phyloP scores from a whole-genome alignment of 352 stramenopile genomes.

The Globisporangium okanoganense region DNA sequence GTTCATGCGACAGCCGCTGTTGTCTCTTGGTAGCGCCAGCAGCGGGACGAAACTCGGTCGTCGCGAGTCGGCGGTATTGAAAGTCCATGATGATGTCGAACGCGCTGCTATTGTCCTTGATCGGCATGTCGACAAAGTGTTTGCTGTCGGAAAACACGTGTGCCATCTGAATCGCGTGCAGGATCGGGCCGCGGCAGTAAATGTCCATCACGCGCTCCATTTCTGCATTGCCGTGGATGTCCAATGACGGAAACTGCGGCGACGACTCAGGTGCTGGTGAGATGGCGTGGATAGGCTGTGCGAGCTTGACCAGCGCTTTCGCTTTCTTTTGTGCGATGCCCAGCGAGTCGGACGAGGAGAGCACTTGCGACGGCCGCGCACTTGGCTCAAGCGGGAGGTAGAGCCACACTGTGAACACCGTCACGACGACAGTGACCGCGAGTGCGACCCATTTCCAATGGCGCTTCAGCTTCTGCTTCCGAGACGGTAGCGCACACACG shows the following conservation, averaged over 20 bases:
- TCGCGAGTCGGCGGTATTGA: slow-evolving; percentile 39
- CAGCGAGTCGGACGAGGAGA: background rate
- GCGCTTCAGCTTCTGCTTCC: slow-evolving; percentile 5
- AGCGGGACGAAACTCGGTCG: slow-evolving; percentile 41
- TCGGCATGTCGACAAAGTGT: slow-evolving; percentile 92
- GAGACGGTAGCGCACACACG: background rate
- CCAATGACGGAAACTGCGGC: slow-evolving; percentile 12
- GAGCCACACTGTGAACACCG: background rate
- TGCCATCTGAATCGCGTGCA: slow-evolving; percentile 70
- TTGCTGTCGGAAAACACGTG: slow-evolving; percentile 88
- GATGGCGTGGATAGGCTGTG: background rate
- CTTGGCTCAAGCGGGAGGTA: background rate
- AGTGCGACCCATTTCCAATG: slow-evolving; percentile 1
- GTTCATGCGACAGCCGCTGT: slow-evolving; percentile 21
- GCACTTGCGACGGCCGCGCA: background rate
- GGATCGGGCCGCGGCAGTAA: slow-evolving; percentile 62
- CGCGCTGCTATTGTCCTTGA: slow-evolving; percentile 72
- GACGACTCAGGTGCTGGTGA: background rate
- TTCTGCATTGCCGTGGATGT: slow-evolving; percentile 35
- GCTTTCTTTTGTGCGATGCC: background rate
- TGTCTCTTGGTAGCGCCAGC: background rate
- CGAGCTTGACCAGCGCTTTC: background rate
- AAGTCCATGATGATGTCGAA: slow-evolving; percentile 77
- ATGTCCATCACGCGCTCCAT: slow-evolving; percentile 66
- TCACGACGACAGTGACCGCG: background rate